Evolutionary conservation across 148 eudicot species (phyloP).

Genomic region (Rhododendron ferrugineum): DNA sequence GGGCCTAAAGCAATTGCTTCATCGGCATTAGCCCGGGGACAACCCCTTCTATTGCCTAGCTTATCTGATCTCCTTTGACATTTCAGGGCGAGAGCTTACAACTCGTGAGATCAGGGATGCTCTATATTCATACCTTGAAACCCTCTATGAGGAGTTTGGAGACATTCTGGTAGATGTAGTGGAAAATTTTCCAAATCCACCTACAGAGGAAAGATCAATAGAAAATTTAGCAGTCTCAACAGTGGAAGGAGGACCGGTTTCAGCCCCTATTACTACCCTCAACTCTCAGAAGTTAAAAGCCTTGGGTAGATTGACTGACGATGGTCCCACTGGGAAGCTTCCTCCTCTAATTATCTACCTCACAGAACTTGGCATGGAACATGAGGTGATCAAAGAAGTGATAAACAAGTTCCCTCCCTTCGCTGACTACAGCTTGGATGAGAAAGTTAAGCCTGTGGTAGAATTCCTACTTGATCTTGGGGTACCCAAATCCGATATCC

Average conservation of each 20-base stretch:
- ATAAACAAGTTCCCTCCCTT: conserved; percentile 67
- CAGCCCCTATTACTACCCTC: conserved; percentile 27
- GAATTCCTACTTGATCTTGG: conserved; percentile 81
- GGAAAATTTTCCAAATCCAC: conserved; percentile 53
- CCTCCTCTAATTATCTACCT: conserved; percentile 46
- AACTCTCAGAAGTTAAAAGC: conserved; percentile 52
- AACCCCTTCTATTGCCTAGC: background rate
- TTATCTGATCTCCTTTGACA: conserved; percentile 6
- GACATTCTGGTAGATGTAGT: conserved; percentile 46
- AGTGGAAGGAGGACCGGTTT: conserved; percentile 25
- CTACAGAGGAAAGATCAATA: conserved; percentile 26
- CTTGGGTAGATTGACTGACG: conserved; percentile 43
- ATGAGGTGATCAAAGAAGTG: conserved; percentile 48
- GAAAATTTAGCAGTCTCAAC: conserved; percentile 39
- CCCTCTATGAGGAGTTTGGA: conserved; percentile 55
- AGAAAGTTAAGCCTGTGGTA: conserved; percentile 67
- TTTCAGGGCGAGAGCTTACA: conserved; percentile 73
- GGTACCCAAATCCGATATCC: conserved; percentile 58
- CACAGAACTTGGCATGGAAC: conserved; percentile 71
- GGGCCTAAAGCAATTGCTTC: background rate
- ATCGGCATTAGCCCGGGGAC: background rate
- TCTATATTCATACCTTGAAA: conserved; percentile 62
- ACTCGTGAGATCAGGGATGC: conserved; percentile 80
- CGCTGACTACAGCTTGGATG: conserved; percentile 75
- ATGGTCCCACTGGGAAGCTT: background rate